Percentiles rank a stretch among this genome's conserved stretches.
Evolutionary conservation across 495 filamentous ascomycete species (phyloP).

Genomic region (Cudoniella acicularis): DNA sequence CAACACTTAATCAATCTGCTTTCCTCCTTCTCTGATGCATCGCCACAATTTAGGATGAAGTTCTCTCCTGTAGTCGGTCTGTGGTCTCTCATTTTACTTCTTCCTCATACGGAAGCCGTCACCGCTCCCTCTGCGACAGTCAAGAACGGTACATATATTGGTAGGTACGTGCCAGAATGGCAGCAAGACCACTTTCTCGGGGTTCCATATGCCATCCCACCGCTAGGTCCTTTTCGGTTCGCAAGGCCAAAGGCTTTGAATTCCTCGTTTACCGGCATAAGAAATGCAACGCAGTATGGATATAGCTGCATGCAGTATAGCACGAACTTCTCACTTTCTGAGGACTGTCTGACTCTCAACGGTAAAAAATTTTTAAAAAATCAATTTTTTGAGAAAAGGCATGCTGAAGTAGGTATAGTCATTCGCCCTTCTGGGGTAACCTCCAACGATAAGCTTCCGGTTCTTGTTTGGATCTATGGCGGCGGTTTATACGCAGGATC

Average conservation of each 20-base stretch:
- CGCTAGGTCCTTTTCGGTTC: conserved; percentile 42
- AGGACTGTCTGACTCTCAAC: conserved; percentile 67
- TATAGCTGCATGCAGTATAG: conserved; percentile 36
- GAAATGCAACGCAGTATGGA: conserved; percentile 53
- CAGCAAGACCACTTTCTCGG: conserved; percentile 53
- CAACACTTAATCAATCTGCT: too few species aligned
- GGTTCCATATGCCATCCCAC: conserved; percentile 52
- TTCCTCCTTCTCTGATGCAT: too few species aligned
- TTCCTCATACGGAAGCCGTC: not conserved
- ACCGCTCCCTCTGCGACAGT: conserved; percentile 8
- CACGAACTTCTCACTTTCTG: conserved; percentile 37
- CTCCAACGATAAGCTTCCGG: conserved; percentile 51
- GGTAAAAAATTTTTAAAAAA: conserved; percentile 8
- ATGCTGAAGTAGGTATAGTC: conserved; percentile 25
- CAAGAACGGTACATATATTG: conserved; percentile 42
- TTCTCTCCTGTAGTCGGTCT: not conserved
- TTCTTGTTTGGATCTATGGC: conserved; percentile 73
- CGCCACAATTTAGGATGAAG: not conserved
- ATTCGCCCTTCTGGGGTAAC: conserved; percentile 57
- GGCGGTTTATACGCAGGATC: conserved; percentile 53
- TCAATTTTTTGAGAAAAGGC: not conserved
- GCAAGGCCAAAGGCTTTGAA: conserved; percentile 38
- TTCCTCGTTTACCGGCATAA: conserved; percentile 39
- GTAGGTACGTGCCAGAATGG: conserved; percentile 35
- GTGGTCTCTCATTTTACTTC: not conserved